These are phyloP conservation scores for Pseudocercospora macadamiae DNA, from an alignment of 2,329 filamentous ascomycete species.

Conservation along the genomic window DNA sequence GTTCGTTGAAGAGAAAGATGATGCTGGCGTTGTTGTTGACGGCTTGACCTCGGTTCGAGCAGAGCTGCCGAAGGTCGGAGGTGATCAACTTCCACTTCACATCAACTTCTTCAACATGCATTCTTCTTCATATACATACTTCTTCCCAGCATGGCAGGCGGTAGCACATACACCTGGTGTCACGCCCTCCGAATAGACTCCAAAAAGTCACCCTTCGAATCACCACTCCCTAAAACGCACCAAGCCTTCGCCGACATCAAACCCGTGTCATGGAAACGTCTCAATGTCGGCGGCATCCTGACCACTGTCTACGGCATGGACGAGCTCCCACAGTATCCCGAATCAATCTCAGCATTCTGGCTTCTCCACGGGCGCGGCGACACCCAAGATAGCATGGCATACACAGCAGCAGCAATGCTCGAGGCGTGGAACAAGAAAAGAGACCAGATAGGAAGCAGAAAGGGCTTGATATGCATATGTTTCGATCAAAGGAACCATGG, in stretches of 20 bases:
- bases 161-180: constrained; percentile 38
- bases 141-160: constrained; percentile 30
- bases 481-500: constrained; percentile 97
- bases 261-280: constrained; percentile 64
- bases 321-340: constrained; percentile 61
- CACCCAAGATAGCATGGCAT: constrained; percentile 72
- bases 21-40: not conserved
- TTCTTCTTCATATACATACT: not conserved
- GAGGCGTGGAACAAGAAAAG: constrained; percentile 64
- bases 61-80: no score
- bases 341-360: constrained; percentile 79
- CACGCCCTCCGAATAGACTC: constrained; percentile 37
- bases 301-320: constrained; percentile 79
- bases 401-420: constrained; percentile 70
- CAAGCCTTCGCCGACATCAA: constrained; percentile 34
- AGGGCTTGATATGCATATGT: constrained; percentile 75
- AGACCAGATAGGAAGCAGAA: constrained; percentile 36
- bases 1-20: not conserved
- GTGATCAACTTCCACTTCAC: not conserved
- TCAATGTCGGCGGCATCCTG: constrained; percentile 76
- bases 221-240: constrained; percentile 36
- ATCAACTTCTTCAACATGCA: no score
- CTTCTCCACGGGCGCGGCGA: constrained; percentile 80
- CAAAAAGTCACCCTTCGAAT: constrained; percentile 36
- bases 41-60: not conserved